phyloP scores from a whole-genome alignment of 306 rosid genomes.

The Abrus precatorius region DNA sequence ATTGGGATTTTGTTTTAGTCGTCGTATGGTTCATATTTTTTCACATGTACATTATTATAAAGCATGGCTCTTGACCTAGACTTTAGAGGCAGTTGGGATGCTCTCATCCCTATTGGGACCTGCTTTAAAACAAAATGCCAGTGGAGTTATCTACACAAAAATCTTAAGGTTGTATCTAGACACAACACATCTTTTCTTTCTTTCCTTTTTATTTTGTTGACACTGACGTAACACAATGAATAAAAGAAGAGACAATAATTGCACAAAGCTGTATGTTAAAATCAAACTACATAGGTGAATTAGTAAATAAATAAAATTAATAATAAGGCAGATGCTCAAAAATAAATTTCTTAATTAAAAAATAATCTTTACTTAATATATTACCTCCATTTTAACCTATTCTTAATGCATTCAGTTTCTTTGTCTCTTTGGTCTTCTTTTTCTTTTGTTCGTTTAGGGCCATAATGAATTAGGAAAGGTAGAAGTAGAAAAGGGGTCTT shows the following conservation, averaged over 20 bases:
- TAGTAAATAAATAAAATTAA: not conserved
- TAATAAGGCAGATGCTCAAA: not conserved
- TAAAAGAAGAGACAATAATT: not conserved
- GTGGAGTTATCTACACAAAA: constrained; percentile 12
- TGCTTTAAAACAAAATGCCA: constrained; percentile 26
- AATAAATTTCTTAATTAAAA: not conserved
- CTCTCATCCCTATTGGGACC: constrained; percentile 2
- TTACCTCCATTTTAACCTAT: not conserved
- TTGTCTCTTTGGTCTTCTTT: not conserved
- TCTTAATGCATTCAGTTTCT: not conserved
- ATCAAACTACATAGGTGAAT: not conserved
- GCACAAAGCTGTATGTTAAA: not conserved
- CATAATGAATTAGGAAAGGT: not conserved
- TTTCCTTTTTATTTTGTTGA: not conserved
- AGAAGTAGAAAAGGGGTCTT: constrained; percentile 12
- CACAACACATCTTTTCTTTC: not conserved
- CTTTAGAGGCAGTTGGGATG: constrained; percentile 16
- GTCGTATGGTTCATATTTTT: constrained; percentile 12
- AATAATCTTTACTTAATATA: not conserved
- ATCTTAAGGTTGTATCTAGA: constrained; percentile 28
- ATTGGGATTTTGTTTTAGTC: constrained; percentile 1
- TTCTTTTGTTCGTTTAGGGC: not conserved
- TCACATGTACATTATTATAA: constrained; percentile 28
- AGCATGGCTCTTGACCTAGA: not conserved
- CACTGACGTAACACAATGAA: not conserved